Conservation (phyloP, 768 basidiomycete genomes). For the Holtermannia corniformis region DNA sequence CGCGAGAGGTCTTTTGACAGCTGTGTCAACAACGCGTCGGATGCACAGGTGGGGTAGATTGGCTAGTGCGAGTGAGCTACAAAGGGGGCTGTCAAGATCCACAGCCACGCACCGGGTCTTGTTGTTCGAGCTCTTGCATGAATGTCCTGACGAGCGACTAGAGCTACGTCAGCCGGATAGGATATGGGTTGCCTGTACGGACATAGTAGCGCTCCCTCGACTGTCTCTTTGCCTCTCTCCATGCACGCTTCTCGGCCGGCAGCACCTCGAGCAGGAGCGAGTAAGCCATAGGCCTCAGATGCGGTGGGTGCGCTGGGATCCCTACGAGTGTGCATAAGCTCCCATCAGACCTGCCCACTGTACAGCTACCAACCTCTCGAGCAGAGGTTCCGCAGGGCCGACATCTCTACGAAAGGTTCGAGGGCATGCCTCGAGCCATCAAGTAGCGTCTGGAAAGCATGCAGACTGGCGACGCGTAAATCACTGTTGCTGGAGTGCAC, state of each 20-base stretch:
- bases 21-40: slow-evolving; percentile 3
- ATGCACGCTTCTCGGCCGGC: slow-evolving; percentile 17
- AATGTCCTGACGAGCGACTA: slow-evolving; percentile 10
- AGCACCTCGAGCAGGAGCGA: slow-evolving; percentile 26
- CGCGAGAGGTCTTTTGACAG: slow-evolving; percentile 10
- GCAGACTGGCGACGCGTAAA: slow-evolving; percentile 11
- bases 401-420: slow-evolving; percentile 24
- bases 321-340: slow-evolving; percentile 22
- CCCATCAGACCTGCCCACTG: too few relatives aligned
- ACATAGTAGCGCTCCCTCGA: slow-evolving; percentile 26
- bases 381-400: slow-evolving; percentile 25
- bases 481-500: neutral
- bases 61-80: slow-evolving; percentile 1
- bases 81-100: neutral
- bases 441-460: slow-evolving; percentile 31
- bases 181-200: slow-evolving; percentile 1
- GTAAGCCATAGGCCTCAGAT: slow-evolving; percentile 32
- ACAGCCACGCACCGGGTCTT: slow-evolving; percentile 2
- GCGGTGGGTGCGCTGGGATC: slow-evolving; percentile 32
- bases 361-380: slow-evolving; percentile 21
- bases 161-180: neutral
- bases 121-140: slow-evolving; percentile 9
- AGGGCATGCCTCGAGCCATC: slow-evolving; percentile 22
- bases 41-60: neutral
- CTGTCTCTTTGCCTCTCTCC: slow-evolving; percentile 13